These are phyloP conservation scores for Boletellus ananas DNA, from an alignment of 768 basidiomycete genomes.

Conservation along the genomic window DNA sequence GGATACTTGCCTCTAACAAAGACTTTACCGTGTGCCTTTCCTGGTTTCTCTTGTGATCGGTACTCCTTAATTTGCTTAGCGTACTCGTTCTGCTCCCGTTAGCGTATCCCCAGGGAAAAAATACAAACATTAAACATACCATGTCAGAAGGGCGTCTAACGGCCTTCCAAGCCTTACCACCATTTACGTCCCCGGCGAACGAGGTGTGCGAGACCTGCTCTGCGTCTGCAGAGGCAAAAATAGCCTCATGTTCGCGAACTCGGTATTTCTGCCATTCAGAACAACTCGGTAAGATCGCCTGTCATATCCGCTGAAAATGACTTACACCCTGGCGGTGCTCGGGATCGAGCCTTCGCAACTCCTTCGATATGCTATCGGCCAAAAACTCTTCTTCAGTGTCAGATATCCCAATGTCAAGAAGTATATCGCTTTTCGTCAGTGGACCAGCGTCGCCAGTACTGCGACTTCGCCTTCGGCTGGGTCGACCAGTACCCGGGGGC, in stretches of 20 bases:
- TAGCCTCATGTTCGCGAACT: conserved; percentile 74
- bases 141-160: conserved; percentile 92
- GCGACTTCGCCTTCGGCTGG: conserved; percentile 65
- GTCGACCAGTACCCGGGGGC: conserved; percentile 38
- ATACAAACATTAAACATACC: conserved; percentile 44
- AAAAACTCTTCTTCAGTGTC: conserved; percentile 52
- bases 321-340: conserved; percentile 27
- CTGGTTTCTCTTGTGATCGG: conserved; percentile 67
- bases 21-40: conserved; percentile 86
- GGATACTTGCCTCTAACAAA: conserved; percentile 77
- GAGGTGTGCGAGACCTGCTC: conserved; percentile 70
- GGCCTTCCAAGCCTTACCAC: conserved; percentile 79
- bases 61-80: conserved; percentile 85
- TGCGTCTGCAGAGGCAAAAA: conserved; percentile 73
- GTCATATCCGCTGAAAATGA: neutral
- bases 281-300: conserved; percentile 1
- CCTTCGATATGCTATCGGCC: conserved; percentile 68
- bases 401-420: conserved; percentile 37
- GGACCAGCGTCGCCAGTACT: conserved; percentile 73
- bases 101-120: neutral
- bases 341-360: conserved; percentile 56
- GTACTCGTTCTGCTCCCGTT: conserved; percentile 76
- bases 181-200: conserved; percentile 77
- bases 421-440: conserved; percentile 29
- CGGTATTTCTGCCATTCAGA: conserved; percentile 61